Evolutionary conservation across 2,329 filamentous ascomycete genomes (phyloP), one percentile per base, ranked within the genome.

Genomic region (Colletotrichum sansevieriae): DNA sequence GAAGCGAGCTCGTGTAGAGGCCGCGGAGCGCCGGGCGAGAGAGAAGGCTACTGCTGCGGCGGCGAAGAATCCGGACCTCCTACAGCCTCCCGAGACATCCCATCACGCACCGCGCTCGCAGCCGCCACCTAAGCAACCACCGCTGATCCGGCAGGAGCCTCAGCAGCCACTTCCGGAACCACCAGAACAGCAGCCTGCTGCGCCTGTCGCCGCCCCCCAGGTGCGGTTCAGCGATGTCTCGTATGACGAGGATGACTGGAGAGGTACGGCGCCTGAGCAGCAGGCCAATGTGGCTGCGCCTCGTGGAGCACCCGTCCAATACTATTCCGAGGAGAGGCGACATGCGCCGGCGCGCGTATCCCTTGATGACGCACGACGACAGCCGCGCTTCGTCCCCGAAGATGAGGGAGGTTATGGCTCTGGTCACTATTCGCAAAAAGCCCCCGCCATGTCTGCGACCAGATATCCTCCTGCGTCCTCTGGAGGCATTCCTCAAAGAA

Each of bases 1-100:
- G 80, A 97, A 97, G 79, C 88, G 95, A 72, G 94, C 94, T 9
- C 88, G 93, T 54, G 89, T 95, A 4, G 88, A 94, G 76, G 92
- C 95, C 74, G 94, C 94, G 6, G 95, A 98, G 78, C 85, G 90
- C 73, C 87, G 88, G 49, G 87, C 91, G 18, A 88, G 90, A 73
- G 90, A 95, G 75, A 85, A 84, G 73, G 83, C 82, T 12, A 63
- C 63, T 2, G 66, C 56, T 4, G 63, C 64, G 13, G 84, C 84
- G 43, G 78, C 80, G 25, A 77, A 75, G 44, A 64, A 71, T 63
- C 65, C 71, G 4, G 56, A 72, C 71, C 72, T 71, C 18, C 60
- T 71, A 20, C 68, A 70, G 6, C 76, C 73, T 46, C 66, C 74
- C 22, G 72, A 72, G 73, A 78, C 70, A 55, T 63, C 60, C 18